A percentile compares a stretch with the other conserved stretches of the same genome.
phyloP scores from a whole-genome alignment of 352 stramenopile genomes.

The Phytopythium aichiense region DNA sequence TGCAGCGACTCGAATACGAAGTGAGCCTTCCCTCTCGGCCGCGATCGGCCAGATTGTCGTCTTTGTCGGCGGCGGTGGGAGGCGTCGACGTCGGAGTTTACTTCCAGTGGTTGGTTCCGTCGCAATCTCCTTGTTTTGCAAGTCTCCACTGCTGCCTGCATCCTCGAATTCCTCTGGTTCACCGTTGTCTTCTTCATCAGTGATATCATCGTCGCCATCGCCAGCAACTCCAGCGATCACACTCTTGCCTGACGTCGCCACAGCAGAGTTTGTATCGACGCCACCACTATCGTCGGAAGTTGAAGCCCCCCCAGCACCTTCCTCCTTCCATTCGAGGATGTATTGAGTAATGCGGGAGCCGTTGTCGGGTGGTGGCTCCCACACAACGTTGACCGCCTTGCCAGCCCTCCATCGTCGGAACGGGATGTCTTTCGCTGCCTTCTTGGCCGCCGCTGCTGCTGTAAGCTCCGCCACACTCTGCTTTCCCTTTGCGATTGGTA shows the following conservation, averaged over 20 bases:
- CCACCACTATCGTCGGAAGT: conserved; percentile 8
- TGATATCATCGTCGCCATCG: neutral
- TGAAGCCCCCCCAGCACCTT: conserved; percentile 3
- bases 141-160: neutral
- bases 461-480: conserved; percentile 43
- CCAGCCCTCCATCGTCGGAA: conserved; percentile 67
- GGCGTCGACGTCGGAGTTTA: neutral
- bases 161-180: neutral
- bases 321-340: conserved; percentile 64
- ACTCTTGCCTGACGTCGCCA: conserved; percentile 1
- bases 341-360: conserved; percentile 62
- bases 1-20: conserved; percentile 53
- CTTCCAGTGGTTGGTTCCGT: neutral
- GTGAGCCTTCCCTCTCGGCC: conserved; percentile 28
- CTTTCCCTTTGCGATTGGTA: conserved; percentile 1
- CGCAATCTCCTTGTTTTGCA: no score
- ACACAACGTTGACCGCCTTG: conserved; percentile 66
- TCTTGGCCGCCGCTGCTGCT: conserved; percentile 35
- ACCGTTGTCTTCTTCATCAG: neutral
- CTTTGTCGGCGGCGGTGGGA: conserved; percentile 19
- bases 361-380: conserved; percentile 62
- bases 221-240: conserved; percentile 12
- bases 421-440: conserved; percentile 29
- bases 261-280: neutral
- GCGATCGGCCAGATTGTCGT: conserved; percentile 72